Percentiles rank a stretch among this genome's conserved stretches.
phyloP scores from a whole-genome alignment of 805 yeast species.

The Clavispora vitiphila region DNA sequence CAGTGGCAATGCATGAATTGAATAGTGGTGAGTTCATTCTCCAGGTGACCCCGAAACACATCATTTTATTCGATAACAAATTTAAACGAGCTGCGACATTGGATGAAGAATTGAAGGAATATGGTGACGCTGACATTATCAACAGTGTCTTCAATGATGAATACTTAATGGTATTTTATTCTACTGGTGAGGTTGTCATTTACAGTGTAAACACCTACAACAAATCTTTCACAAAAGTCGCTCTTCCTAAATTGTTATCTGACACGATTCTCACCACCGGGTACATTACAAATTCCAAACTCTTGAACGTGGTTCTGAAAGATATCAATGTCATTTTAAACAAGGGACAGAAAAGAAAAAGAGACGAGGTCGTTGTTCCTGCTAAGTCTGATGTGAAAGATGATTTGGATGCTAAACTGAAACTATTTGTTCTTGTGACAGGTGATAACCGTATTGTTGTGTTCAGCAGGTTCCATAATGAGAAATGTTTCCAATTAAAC shows the following conservation, averaged over 20 bases:
- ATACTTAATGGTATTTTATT: constrained; percentile 55
- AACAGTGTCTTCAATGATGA: constrained; percentile 62
- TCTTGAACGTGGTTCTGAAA: constrained; percentile 39
- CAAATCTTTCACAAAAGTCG: constrained; percentile 28
- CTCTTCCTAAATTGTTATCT: constrained; percentile 35
- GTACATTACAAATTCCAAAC: constrained; percentile 50
- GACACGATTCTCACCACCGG: constrained; percentile 65
- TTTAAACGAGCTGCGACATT: constrained; percentile 51
- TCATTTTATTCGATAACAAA: constrained; percentile 54
- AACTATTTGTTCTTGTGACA: constrained; percentile 60
- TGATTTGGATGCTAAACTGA: constrained; percentile 16
- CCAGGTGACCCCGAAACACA: constrained; percentile 66
- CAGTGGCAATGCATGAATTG: constrained; percentile 63
- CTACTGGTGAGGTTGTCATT: constrained; percentile 67
- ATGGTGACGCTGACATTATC: constrained; percentile 52
- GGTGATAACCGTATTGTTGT: constrained; percentile 71
- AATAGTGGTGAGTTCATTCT: constrained; percentile 54
- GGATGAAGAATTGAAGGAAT: constrained; percentile 28
- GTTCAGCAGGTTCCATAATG: constrained; percentile 51
- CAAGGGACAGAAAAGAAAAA: constrained; percentile 29
- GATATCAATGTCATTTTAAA: constrained; percentile 22
- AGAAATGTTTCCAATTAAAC: constrained; percentile 49
- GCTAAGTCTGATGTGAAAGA: constrained; percentile 16
- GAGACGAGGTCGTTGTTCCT: constrained; percentile 7
- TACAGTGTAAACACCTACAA: constrained; percentile 38